These are phyloP conservation scores for Zymoseptoria crescenta DNA, from an alignment of 2,329 filamentous ascomycete genomes.

Conservation along the genomic window DNA sequence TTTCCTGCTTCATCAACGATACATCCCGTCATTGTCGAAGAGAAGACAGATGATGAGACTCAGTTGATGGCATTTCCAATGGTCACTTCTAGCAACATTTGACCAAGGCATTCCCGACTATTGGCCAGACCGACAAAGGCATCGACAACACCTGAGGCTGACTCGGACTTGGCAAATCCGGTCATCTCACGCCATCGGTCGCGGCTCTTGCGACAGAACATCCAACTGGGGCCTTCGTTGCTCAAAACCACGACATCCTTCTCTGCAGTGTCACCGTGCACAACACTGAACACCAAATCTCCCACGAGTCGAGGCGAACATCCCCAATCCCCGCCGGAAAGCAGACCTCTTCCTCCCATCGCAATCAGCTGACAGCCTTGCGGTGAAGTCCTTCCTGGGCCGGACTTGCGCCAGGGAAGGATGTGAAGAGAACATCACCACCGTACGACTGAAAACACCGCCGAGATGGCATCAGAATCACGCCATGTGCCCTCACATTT, in stretches of 20 bases:
- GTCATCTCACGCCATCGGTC: background rate
- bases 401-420: background rate
- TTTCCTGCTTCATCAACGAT: background rate
- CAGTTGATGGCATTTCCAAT: background rate
- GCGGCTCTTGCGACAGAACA: background rate
- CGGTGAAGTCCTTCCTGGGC: background rate
- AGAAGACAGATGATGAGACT: too few species aligned
- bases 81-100: background rate
- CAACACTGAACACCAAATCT: background rate
- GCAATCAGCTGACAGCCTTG: background rate
- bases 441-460: background rate
- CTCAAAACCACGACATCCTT: background rate
- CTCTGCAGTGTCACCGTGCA: background rate
- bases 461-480: conserved; percentile 15
- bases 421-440: background rate
- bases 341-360: background rate
- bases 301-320: background rate
- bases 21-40: too few species aligned
- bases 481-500: conserved; percentile 4
- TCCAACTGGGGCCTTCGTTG: background rate
- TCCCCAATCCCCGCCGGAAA: background rate
- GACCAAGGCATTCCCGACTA: background rate
- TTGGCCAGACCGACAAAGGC: background rate
- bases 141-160: background rate
- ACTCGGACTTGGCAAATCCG: background rate